Percentiles rank a stretch among this genome's conserved stretches.
Conservation (phyloP, 805 yeast genomes). For the Pichia deserticola region DNA sequence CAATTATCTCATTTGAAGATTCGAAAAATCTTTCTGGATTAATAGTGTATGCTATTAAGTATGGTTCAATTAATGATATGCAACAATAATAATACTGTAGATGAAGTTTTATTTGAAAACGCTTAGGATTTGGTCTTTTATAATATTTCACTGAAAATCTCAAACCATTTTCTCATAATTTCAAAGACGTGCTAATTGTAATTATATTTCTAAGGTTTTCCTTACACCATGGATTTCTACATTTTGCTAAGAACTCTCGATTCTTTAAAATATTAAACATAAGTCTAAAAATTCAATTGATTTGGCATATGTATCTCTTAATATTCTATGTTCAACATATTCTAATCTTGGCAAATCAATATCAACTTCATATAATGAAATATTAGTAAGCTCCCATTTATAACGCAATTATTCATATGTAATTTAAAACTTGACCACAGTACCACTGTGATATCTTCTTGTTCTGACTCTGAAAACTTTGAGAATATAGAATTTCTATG, state of each 20-base stretch:
- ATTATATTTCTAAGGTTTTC: constrained; percentile 27
- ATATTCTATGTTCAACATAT: constrained; percentile 10
- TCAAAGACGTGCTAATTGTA: constrained; percentile 21
- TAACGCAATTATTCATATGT: constrained; percentile 28
- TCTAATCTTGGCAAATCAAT: constrained; percentile 23
- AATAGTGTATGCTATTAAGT: constrained; percentile 24
- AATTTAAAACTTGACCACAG: constrained; percentile 32
- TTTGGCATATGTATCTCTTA: constrained; percentile 16
- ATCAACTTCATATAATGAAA: constrained; percentile 29
- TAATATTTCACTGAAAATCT: constrained; percentile 10
- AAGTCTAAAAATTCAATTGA: constrained; percentile 24
- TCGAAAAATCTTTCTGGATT: constrained; percentile 18
- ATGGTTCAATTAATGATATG: constrained; percentile 29
- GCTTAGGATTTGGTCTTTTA: constrained; percentile 12
- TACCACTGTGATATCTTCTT: constrained; percentile 22
- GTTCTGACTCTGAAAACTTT: constrained; percentile 10
- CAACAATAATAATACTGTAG: constrained; percentile 26
- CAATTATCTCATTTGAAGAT: constrained; percentile 23
- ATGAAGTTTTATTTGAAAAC: constrained; percentile 28
- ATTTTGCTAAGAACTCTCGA: constrained; percentile 20
- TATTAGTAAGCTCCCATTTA: constrained; percentile 29
- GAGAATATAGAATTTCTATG: constrained; percentile 25
- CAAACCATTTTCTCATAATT: constrained; percentile 21
- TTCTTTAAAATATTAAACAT: constrained; percentile 26
- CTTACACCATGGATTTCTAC: constrained; percentile 25